Conservation (phyloP, 176 grass and related monocot species). For the Ananas comosus region DNA sequence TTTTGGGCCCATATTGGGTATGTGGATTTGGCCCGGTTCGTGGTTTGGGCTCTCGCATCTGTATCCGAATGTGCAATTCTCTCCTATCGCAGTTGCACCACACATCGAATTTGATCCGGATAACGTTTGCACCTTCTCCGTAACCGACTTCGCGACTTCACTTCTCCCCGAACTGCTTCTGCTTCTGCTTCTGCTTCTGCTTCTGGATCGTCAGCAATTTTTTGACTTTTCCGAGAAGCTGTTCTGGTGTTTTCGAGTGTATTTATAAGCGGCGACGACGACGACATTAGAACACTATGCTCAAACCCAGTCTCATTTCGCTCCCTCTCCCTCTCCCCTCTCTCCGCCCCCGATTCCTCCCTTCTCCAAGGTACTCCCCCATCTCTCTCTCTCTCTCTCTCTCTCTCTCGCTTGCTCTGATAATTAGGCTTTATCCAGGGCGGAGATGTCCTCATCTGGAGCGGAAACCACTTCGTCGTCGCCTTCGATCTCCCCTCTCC, state of each 20-base stretch:
- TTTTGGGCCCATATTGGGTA: not conserved
- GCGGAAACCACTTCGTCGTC: not conserved
- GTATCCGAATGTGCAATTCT: too few relatives aligned
- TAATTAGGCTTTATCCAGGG: slow-evolving; percentile 12
- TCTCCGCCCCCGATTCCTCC: not conserved
- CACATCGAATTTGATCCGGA: too few relatives aligned
- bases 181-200: too few relatives aligned
- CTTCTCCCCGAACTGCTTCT: too few relatives aligned
- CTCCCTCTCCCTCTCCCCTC: not conserved
- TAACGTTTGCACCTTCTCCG: too few relatives aligned
- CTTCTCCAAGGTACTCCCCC: slow-evolving; percentile 5
- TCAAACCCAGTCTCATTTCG: not conserved
- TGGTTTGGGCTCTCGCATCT: too few relatives aligned
- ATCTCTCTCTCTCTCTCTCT: not conserved
- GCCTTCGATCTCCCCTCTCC: slow-evolving; percentile 10
- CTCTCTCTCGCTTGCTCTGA: slow-evolving; percentile 2
- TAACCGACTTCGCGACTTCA: too few relatives aligned
- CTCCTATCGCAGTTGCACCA: too few relatives aligned
- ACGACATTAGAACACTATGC: not conserved
- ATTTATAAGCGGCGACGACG: not conserved
- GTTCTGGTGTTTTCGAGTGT: too few relatives aligned
- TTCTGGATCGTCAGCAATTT: too few relatives aligned
- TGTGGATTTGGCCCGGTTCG: too few relatives aligned
- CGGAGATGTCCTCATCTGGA: slow-evolving; percentile 22
- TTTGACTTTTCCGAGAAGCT: too few relatives aligned